Evolutionary conservation across 1,139 yeast genomes (phyloP), one percentile per base, ranked within the genome.

Genomic region (Saccharomycopsis crataegensis): DNA sequence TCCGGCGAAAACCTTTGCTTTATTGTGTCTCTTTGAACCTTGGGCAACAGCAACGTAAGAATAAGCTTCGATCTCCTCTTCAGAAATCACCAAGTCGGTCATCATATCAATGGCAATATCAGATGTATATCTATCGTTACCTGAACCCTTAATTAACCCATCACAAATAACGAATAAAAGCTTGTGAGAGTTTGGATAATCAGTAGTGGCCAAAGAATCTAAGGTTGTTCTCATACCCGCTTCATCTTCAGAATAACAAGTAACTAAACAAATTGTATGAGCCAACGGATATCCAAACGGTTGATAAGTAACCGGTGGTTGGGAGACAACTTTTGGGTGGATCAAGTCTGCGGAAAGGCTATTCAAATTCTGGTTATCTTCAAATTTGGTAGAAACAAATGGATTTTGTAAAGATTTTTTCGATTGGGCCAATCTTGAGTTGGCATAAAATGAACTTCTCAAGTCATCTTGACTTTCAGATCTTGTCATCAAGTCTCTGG

Each of bases 1-100:
- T 0, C 98, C 98, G 12, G 95, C 83, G 64, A 84, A 85, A 11
- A 91, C 89, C 68, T 90, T 90, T n/a, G 98, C 97, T 96, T 89
- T 89, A 66, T 93, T 93, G 65, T 91, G 98, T 67, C 98, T 84
- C 70, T 88, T 90, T 8, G 87, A 65, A 59, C 98, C 98, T 64
- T 84, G 86, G 1, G 96, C 96, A 52, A 93, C 97, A 8, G 98
- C 95, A 49, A 93, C 96, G 66, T 93, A 91, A 0, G 97, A 89
- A 62, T 81, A 76, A 1, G 96, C 79, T 63, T 78, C 70, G 14
- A 89, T 96, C 33, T 85, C 82, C 36, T 88, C 95, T 11, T 76
- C 77, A 0, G 89, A 86, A 38, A 76, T 73, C 9, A 80, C 75
- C 61, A 90, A 84, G 66, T 91, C 96, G 12, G 83, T 80, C 93